A percentile compares a stretch with the other conserved stretches of the same genome.
These are phyloP conservation scores for Rhizopogon salebrosus DNA, from an alignment of 768 basidiomycete genomes.

Conservation along the genomic window DNA sequence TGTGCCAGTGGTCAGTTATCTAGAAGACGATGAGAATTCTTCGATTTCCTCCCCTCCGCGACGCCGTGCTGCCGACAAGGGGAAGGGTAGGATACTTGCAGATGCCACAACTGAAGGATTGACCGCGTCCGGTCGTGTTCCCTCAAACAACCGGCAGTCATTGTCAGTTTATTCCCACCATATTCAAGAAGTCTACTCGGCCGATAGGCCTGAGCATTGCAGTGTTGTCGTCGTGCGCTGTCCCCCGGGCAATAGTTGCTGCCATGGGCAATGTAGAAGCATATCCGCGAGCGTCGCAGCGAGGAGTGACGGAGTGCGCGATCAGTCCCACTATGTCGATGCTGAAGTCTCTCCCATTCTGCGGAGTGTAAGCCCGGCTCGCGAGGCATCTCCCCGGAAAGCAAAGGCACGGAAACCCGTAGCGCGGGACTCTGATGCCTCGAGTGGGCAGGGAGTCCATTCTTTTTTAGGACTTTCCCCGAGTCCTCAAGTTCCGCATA, in stretches of 20 bases:
- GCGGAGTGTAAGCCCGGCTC: not conserved
- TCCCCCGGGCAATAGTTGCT: not conserved
- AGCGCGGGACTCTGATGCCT: not conserved
- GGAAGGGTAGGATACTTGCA: not conserved
- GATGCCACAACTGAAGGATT: not conserved
- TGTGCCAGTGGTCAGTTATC: not conserved
- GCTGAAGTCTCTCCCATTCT: constrained; percentile 23
- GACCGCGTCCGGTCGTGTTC: not conserved
- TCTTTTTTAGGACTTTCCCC: constrained; percentile 6
- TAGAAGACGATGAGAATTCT: not conserved
- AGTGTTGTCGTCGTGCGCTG: not conserved
- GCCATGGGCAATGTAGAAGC: not conserved
- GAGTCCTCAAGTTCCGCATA: constrained; percentile 9
- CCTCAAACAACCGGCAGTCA: not conserved
- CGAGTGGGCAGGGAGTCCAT: not conserved
- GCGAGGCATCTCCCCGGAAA: not conserved
- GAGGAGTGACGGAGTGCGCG: not conserved
- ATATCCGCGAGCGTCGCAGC: not conserved
- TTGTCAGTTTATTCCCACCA: not conserved
- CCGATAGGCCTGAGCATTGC: not conserved
- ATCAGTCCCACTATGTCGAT: constrained; percentile 18
- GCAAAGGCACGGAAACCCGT: not conserved
- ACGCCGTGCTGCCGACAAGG: not conserved
- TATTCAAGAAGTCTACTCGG: not conserved
- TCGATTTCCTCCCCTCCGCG: not conserved